Evolutionary conservation across 345 rosid genomes (phyloP), one percentile per base, ranked within the genome.

Genomic region (Toxicodendron radicans): DNA sequence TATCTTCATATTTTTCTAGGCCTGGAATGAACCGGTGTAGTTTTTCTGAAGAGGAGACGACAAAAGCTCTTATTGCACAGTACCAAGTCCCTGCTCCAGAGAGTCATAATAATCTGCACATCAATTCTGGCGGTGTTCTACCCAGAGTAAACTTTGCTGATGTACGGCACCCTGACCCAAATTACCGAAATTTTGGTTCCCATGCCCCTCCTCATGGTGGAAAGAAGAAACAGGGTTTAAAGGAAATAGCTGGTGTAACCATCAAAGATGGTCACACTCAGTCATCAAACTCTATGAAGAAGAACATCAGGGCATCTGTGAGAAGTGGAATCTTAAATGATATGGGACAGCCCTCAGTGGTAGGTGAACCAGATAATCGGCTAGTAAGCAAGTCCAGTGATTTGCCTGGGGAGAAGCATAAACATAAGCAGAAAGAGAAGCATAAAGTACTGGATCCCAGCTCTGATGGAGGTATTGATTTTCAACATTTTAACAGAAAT

Each of bases 21-120:
- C 91, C 97, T 81, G 91, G 85, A 72, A 87, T 85, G 89, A 92
- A 96, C 79, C 79, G 79, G 35, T 96, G 99, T 79, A 84, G 78
- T 73, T 73, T 93, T 70, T 85, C 83, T 1, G 93, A 96, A 85
- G 92, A 85, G 63, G 95, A 93, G 80, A 93, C 98, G 21, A 92
- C 88, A 11, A 85, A 75, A 73, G 97, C 99, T 57, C 77, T 86
- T 58, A 63, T 78, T 32, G 91, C 85, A 32, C 70, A 72, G 85
- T 77, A 58, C 78, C 88, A 77, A 58, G 78, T 58, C 72, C 88
- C 87, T 32, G 73, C 62, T 72, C 84, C 79, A 51, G 83, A 84
- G 63, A 78, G 77, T 78, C 91, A 84, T 78, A 79, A 73, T 75
- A 62, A 73, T 53, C 71, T 77, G 71, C 90, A 73, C 57, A 72